A percentile compares a stretch with the other conserved stretches of the same genome.
Evolutionary conservation across 352 stramenopile genomes (phyloP).

Genomic region (Albugo laibachii): DNA sequence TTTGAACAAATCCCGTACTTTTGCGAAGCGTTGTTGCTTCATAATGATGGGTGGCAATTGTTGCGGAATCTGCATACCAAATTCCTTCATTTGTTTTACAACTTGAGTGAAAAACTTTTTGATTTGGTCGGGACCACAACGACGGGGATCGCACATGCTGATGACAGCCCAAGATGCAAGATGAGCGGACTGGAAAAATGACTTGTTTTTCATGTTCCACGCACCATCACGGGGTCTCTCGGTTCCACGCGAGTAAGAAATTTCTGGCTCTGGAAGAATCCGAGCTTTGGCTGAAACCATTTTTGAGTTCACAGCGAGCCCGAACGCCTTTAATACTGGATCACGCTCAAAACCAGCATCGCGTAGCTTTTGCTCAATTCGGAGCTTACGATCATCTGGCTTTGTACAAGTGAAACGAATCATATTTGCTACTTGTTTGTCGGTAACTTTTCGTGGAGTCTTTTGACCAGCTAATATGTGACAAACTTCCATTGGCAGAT

Average conservation of each 20-base stretch:
- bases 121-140: conserved; percentile 5
- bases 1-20: background rate
- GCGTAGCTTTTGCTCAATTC: conserved; percentile 35
- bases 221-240: conserved; percentile 29
- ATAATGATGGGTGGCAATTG: background rate
- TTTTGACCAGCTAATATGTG: conserved; percentile 49
- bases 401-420: conserved; percentile 44
- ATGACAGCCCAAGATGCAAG: conserved; percentile 29
- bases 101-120: conserved; percentile 3
- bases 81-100: background rate
- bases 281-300: conserved; percentile 35
- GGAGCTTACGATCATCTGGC: conserved; percentile 27
- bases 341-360: conserved; percentile 36
- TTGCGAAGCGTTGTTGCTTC: background rate
- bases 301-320: conserved; percentile 22
- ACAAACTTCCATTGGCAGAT: conserved; percentile 71
- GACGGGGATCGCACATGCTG: conserved; percentile 25
- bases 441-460: conserved; percentile 48
- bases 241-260: conserved; percentile 21
- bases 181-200: conserved; percentile 19
- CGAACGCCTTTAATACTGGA: conserved; percentile 28
- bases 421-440: conserved; percentile 70
- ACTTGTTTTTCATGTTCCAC: conserved; percentile 54
- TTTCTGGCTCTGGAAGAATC: conserved; percentile 18
- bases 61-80: background rate